These are phyloP conservation scores for Fraxinus albicans DNA, from an alignment of 305 asterid species.

Conservation along the genomic window DNA sequence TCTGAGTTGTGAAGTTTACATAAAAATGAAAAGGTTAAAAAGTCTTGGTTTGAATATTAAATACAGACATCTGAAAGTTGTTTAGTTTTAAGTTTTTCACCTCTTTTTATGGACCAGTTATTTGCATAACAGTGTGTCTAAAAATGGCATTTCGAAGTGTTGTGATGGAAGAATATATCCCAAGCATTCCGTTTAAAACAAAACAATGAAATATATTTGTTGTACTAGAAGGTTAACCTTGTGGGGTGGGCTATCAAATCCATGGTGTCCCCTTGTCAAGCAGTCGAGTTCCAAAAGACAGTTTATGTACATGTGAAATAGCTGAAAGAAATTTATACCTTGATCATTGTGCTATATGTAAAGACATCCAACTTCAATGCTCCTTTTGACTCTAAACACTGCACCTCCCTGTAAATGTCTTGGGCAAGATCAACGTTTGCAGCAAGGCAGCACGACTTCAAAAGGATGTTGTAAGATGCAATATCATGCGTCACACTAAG, in stretches of 20 bases:
- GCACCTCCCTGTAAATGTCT: constrained; percentile 62
- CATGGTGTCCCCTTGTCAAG: constrained; percentile 6
- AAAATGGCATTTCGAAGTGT: constrained; percentile 16
- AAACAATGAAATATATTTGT: constrained; percentile 16
- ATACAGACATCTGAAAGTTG: constrained; percentile 18
- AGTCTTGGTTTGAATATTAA: constrained; percentile 25
- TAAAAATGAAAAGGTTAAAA: not conserved
- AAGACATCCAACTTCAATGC: constrained; percentile 74
- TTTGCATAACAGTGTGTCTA: constrained; percentile 14
- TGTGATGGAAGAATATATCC: constrained; percentile 15
- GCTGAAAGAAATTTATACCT: constrained; percentile 47
- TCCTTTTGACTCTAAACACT: constrained; percentile 61
- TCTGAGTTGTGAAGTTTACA: constrained; percentile 13
- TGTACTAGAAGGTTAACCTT: constrained; percentile 6
- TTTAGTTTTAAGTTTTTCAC: constrained; percentile 4
- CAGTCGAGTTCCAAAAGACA: constrained; percentile 14
- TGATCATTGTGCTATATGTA: constrained; percentile 91
- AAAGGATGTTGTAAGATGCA: constrained; percentile 79
- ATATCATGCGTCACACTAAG: constrained; percentile 70
- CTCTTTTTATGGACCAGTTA: constrained; percentile 20
- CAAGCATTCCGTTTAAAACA: constrained; percentile 10
- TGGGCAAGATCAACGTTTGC: constrained; percentile 77
- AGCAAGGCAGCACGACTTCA: constrained; percentile 86
- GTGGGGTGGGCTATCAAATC: constrained; percentile 8
- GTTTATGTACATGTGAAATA: constrained; percentile 13